These are phyloP conservation scores for Hyaloperonospora arabidopsidis DNA, from an alignment of 352 stramenopile species.

Conservation along the genomic window DNA sequence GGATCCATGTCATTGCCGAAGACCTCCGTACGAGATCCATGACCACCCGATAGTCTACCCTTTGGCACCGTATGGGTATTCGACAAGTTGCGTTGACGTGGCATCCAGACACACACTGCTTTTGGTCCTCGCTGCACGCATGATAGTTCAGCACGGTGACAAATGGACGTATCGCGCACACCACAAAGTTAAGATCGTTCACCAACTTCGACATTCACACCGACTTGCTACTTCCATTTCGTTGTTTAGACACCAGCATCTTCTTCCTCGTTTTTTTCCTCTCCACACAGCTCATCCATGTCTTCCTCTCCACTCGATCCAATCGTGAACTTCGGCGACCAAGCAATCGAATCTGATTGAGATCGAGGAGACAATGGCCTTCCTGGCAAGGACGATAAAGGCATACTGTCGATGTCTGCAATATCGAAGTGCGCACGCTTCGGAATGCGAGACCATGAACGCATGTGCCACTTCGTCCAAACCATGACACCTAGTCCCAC, in stretches of 20 bases:
- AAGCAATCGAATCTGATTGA: constrained; percentile 18
- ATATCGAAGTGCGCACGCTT: constrained; percentile 21
- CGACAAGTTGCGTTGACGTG: constrained; percentile 53
- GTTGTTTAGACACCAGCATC: not conserved
- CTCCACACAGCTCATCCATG: constrained; percentile 15
- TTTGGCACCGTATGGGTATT: not conserved
- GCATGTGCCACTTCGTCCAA: constrained; percentile 41
- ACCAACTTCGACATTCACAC: not conserved
- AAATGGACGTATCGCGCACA: too few species aligned
- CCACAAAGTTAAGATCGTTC: not conserved
- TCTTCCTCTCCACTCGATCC: constrained; percentile 38
- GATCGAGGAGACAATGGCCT: constrained; percentile 27
- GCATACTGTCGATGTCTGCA: constrained; percentile 18
- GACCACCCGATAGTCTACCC: not conserved
- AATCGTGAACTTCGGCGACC: constrained; percentile 41
- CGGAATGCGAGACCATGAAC: constrained; percentile 51
- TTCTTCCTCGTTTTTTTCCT: constrained; percentile 8
- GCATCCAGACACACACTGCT: constrained; percentile 23
- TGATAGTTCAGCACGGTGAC: too few species aligned
- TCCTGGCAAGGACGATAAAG: constrained; percentile 15
- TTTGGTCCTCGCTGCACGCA: not conserved
- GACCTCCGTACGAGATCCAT: constrained; percentile 31
- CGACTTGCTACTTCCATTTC: not conserved
- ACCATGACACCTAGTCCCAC: constrained; percentile 45
- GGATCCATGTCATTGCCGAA: constrained; percentile 44